Evolutionary conservation across 352 stramenopile species (phyloP).

Genomic region (Globisporangium middletonii): DNA sequence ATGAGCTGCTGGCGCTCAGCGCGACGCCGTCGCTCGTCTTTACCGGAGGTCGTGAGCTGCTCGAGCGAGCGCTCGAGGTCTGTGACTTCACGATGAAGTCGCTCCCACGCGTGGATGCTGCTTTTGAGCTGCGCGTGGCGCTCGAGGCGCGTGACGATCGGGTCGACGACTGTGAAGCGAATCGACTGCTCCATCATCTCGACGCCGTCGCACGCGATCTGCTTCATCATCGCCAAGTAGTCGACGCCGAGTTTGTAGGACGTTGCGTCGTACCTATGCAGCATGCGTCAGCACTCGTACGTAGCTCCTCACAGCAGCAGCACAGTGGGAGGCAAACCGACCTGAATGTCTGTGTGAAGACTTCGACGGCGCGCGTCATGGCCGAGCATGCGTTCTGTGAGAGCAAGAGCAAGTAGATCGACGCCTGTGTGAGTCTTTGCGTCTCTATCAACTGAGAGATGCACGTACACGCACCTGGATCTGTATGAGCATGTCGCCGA

Average conservation of each 20-base stretch:
- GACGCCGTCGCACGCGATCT: conserved; percentile 44
- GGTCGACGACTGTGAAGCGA: conserved; percentile 70
- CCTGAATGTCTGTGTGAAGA: conserved; percentile 52
- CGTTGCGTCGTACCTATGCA: conserved; percentile 17
- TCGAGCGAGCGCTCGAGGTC: conserved; percentile 20
- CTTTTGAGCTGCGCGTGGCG: conserved; percentile 37
- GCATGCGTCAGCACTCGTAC: too few species aligned
- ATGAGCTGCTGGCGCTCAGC: conserved; percentile 29
- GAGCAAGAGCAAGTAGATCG: background rate
- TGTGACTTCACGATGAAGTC: conserved; percentile 22
- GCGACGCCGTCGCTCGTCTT: conserved; percentile 34
- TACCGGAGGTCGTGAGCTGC: conserved; percentile 26
- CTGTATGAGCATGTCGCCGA: conserved; percentile 48
- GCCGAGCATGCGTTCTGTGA: conserved; percentile 25
- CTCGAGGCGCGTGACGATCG: conserved; percentile 45
- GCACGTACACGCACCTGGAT: conserved; percentile 28
- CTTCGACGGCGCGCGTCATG: conserved; percentile 45
- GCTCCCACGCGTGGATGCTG: conserved; percentile 27
- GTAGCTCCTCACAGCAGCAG: too few species aligned
- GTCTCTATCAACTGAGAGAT: too few species aligned
- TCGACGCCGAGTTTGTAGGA: conserved; percentile 31
- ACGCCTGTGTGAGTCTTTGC: too few species aligned
- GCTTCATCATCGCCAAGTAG: conserved; percentile 42
- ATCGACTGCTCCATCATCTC: conserved; percentile 75
- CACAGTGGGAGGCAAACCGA: conserved; percentile 8